Percentiles rank a stretch among this genome's conserved stretches.
phyloP scores from a whole-genome alignment of 192 early-diverging fungal species.

The Diversispora eburnea region DNA sequence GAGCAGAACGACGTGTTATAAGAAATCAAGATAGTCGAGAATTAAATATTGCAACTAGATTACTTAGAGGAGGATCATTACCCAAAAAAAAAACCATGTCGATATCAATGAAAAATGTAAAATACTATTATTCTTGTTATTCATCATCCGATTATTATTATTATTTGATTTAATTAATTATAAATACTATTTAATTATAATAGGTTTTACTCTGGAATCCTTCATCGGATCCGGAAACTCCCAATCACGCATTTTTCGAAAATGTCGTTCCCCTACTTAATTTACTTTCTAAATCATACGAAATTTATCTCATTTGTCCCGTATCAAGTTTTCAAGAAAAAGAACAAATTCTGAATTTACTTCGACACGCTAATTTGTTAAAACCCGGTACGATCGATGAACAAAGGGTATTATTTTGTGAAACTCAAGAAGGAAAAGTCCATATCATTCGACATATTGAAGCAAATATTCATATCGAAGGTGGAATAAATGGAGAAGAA shows the following conservation, averaged over 20 bases:
- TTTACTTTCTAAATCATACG: slow-evolving; percentile 44
- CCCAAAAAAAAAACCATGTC: slow-evolving; percentile 50
- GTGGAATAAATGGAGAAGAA: slow-evolving; percentile 31
- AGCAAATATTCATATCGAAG: slow-evolving; percentile 64
- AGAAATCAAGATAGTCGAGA: not conserved
- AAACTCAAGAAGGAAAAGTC: slow-evolving; percentile 59
- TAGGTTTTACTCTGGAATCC: slow-evolving; percentile 79
- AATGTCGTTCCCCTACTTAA: slow-evolving; percentile 52
- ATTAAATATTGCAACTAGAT: slow-evolving; percentile 34
- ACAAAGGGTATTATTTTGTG: slow-evolving; percentile 67
- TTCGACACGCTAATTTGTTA: slow-evolving; percentile 41
- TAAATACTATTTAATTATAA: not conserved
- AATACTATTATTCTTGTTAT: slow-evolving; percentile 7
- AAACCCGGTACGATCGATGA: slow-evolving; percentile 47
- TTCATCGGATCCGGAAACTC: slow-evolving; percentile 59
- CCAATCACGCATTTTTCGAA: slow-evolving; percentile 71
- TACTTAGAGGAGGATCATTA: slow-evolving; percentile 24
- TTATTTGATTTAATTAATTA: slow-evolving; percentile 13
- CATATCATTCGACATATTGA: slow-evolving; percentile 71
- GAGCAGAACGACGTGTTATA: not conserved
- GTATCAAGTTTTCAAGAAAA: slow-evolving; percentile 54
- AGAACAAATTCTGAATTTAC: slow-evolving; percentile 48
- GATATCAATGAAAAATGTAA: slow-evolving; percentile 60
- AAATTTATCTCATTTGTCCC: slow-evolving; percentile 57
- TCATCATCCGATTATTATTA: not conserved